phyloP scores from a whole-genome alignment of 1,139 yeast genomes.

The Protomyces inundatus region DNA sequence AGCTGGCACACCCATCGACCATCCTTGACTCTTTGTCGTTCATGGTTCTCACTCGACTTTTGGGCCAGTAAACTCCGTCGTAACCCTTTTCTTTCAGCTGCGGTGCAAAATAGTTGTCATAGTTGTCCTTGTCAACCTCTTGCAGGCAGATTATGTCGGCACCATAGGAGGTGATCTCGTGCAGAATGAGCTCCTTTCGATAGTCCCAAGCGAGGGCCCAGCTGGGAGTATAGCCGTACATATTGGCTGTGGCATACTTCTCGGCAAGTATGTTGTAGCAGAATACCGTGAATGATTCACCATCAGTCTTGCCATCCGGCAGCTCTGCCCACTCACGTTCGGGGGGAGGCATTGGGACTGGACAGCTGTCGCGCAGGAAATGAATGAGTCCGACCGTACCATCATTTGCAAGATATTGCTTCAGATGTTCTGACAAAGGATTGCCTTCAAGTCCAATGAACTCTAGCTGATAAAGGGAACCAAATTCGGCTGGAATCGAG shows the following conservation, averaged over 20 bases:
- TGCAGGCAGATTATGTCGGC: slow-evolving; percentile 86
- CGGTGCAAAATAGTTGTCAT: slow-evolving; percentile 81
- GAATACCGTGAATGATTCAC: slow-evolving; percentile 60
- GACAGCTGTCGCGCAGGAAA: slow-evolving; percentile 76
- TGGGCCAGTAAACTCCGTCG: slow-evolving; percentile 73
- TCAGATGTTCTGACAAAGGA: slow-evolving; percentile 62
- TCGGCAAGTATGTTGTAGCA: slow-evolving; percentile 91
- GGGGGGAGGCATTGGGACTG: slow-evolving; percentile 57
- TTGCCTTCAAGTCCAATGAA: slow-evolving; percentile 93
- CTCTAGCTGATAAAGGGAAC: slow-evolving; percentile 76
- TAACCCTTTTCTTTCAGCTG: slow-evolving; percentile 68
- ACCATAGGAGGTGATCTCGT: slow-evolving; percentile 60
- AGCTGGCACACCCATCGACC: slow-evolving; percentile 97
- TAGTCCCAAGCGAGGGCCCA: slow-evolving; percentile 98
- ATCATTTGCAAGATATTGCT: slow-evolving; percentile 65
- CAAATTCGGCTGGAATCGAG: slow-evolving; percentile 76
- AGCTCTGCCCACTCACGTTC: slow-evolving; percentile 64
- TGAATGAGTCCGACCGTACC: slow-evolving; percentile 82
- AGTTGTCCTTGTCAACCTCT: slow-evolving; percentile 87
- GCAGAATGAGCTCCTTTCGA: slow-evolving; percentile 67
- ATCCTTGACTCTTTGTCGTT: slow-evolving; percentile 71
- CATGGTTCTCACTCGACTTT: slow-evolving; percentile 92
- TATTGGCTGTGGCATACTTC: slow-evolving; percentile 84
- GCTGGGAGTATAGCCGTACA: slow-evolving; percentile 91
- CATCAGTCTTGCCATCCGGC: slow-evolving; percentile 37